Percentiles rank a stretch among this genome's conserved stretches.
phyloP scores from a whole-genome alignment of 331 rosid species.

The Malus hybrid region DNA sequence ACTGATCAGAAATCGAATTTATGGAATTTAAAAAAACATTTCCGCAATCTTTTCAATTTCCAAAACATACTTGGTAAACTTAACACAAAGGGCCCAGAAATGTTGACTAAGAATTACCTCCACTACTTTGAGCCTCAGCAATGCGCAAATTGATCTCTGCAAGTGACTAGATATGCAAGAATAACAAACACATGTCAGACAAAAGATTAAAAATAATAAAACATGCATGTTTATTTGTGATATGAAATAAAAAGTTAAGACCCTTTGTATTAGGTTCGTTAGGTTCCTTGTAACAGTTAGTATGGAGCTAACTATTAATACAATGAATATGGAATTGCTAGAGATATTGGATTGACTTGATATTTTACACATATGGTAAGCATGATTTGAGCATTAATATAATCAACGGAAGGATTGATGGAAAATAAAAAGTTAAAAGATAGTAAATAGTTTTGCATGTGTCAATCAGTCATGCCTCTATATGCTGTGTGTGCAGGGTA shows the following conservation, averaged over 20 bases:
- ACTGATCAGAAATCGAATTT: not conserved
- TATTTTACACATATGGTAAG: not conserved
- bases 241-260: not conserved
- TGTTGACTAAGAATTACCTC: constrained; percentile 49
- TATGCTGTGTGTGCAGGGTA: not conserved
- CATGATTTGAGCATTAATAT: not conserved
- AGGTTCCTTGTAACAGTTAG: not conserved
- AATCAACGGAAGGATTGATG: not conserved
- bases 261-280: not conserved
- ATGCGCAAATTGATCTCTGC: constrained; percentile 62
- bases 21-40: not conserved
- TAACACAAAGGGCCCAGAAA: not conserved
- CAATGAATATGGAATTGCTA: not conserved
- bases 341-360: not conserved
- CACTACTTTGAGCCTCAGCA: constrained; percentile 63
- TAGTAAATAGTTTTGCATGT: not conserved
- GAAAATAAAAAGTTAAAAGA: not conserved
- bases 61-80: not conserved
- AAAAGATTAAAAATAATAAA: not conserved
- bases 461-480: not conserved
- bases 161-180: constrained; percentile 59
- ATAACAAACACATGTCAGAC: constrained; percentile 20
- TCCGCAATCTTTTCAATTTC: not conserved
- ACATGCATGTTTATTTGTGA: not conserved
- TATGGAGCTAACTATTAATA: not conserved